Evolutionary conservation across 116 monocot species (phyloP), one percentile per base, ranked within the genome.

Genomic region (Cymodocea nodosa): DNA sequence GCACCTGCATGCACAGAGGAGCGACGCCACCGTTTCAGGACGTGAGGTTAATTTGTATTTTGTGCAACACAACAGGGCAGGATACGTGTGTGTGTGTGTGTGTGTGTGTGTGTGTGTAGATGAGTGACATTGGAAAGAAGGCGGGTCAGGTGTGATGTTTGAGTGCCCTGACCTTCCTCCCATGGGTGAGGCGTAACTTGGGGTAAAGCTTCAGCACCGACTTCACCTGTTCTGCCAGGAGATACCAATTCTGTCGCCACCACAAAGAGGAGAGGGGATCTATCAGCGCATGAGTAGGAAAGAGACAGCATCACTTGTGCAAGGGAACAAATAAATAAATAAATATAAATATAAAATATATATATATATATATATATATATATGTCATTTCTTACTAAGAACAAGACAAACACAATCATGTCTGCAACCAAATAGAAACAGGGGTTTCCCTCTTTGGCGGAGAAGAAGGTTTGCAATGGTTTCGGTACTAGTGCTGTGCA

Each of bases 181-280:
- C 87, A 54, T 78, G 80, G 30, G 68, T 81, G n/a, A 83, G 73
- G 60, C 44, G 50, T 19, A 87, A 57, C 18, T 78, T 71, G 16
- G 87, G 83, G 44, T 78, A 83, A 15, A 62, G 81, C 71, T 78
- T 75, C 2, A 87, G 50, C 30, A 87, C 83, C 2, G 83, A 78
- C 51, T 73, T 70, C 0, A 87, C 83, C 56, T 76, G 69, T 18
- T 81, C 83, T 22, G 75, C 78, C 50, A 85, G 58, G 35, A 19
- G 51, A 54, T 59, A 56, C 85, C 85, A 85, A 64, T 23, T 71
- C 85, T 85, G 76, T n/a, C 17, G 19, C 34, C 9, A 64, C n/a
- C 19, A 18, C 48, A 18, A 23, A 22, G 13, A 6, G 40, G 49
- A 49, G 23, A 22, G 64, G 11, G 49, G 17, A 44, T 34, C 60